Conservation (phyloP, 306 rosid genomes). For the Arachis hypogaea region DNA sequence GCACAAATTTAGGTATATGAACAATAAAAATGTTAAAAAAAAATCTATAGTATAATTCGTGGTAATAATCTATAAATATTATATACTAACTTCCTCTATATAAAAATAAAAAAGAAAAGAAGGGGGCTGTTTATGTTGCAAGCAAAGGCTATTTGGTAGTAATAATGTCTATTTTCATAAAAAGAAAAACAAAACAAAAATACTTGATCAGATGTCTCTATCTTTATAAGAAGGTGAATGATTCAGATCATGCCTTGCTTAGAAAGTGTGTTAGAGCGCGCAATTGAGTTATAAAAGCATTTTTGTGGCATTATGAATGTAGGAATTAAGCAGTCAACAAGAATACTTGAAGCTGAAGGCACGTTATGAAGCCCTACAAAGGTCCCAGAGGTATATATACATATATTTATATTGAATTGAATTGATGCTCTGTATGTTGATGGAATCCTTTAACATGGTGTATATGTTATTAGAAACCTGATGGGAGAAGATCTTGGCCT, state of each 20-base stretch:
- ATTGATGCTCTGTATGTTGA: background rate
- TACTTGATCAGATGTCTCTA: too few species aligned
- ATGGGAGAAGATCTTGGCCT: slow-evolving; percentile 98
- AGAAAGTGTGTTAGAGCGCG: too few species aligned
- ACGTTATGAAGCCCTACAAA: slow-evolving; percentile 80
- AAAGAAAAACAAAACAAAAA: too few species aligned
- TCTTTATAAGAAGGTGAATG: too few species aligned
- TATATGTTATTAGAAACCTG: slow-evolving; percentile 60
- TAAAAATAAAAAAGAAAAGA: too few species aligned
- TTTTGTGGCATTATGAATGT: background rate
- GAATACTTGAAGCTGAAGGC: slow-evolving; percentile 98
- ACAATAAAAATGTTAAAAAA: too few species aligned
- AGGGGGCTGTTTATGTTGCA: background rate
- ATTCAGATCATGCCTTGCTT: too few species aligned
- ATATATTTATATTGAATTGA: background rate
- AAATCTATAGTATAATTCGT: too few species aligned
- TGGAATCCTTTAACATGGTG: background rate
- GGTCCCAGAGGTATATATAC: slow-evolving; percentile 72
- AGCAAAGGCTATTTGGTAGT: background rate
- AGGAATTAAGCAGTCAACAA: slow-evolving; percentile 98
- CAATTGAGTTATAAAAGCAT: too few species aligned
- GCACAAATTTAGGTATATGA: background rate
- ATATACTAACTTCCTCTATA: too few species aligned
- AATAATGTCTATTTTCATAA: background rate
- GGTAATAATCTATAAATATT: too few species aligned